A percentile compares a stretch with the other conserved stretches of the same genome.
Conservation (phyloP, 495 filamentous ascomycete species). For the Pyrenopolyporus hunteri region DNA sequence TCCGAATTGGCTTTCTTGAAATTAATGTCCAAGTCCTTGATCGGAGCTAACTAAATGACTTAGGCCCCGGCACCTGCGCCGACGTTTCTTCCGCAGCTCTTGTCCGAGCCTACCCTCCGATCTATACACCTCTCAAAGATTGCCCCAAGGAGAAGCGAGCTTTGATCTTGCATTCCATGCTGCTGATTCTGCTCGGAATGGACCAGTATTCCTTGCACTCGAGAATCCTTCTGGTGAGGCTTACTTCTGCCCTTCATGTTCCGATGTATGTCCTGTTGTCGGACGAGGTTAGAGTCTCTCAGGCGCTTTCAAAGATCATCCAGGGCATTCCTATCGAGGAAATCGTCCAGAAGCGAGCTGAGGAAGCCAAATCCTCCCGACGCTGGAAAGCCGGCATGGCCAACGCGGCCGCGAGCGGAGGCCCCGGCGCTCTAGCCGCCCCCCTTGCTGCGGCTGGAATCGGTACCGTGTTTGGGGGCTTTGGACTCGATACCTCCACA, state of each 20-base stretch:
- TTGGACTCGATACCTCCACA: constrained; percentile 71
- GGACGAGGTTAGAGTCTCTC: constrained; percentile 76
- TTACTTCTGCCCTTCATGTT: constrained; percentile 71
- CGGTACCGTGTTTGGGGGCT: constrained; percentile 78
- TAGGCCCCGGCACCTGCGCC: constrained; percentile 41
- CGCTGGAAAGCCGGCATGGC: constrained; percentile 84
- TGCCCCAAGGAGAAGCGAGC: constrained; percentile 53
- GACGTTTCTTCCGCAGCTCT: constrained; percentile 48
- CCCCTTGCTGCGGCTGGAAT: constrained; percentile 83
- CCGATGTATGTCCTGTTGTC: constrained; percentile 67
- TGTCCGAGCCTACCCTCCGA: constrained; percentile 52
- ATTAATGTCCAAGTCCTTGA: background rate
- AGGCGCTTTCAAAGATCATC: constrained; percentile 73
- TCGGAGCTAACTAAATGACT: constrained; percentile 15
- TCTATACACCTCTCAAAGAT: constrained; percentile 48
- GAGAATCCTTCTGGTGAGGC: constrained; percentile 71
- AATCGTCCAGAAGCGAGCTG: constrained; percentile 68
- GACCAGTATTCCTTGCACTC: constrained; percentile 81
- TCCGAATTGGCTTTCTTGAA: no score
- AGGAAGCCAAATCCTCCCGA: constrained; percentile 66
- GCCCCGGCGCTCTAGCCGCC: constrained; percentile 79
- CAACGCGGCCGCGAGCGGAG: constrained; percentile 71
- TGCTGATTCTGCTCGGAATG: constrained; percentile 79
- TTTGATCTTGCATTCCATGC: constrained; percentile 62
- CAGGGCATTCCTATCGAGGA: constrained; percentile 72